Evolutionary conservation across 164 flowering plant species (phyloP).

Genomic region (Paratinospora sagittata): DNA sequence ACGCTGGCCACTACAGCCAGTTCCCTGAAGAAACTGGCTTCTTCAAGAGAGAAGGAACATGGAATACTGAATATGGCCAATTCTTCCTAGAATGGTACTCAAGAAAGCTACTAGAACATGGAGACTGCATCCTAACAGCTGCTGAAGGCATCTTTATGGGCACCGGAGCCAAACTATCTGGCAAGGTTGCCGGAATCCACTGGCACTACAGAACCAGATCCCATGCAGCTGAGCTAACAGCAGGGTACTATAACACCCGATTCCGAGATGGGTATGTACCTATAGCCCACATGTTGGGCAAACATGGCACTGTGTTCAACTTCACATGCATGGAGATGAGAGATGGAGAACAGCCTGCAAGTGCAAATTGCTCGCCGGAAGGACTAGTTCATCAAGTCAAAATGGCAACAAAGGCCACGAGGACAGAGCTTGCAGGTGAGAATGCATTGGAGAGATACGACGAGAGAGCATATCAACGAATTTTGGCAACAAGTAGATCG

Average conservation of each 20-base stretch:
- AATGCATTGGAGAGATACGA: slow-evolving; percentile 92
- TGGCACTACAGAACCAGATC: slow-evolving; percentile 87
- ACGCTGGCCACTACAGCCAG: slow-evolving; percentile 76
- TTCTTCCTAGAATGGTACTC: slow-evolving; percentile 89
- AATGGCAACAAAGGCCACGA: slow-evolving; percentile 49
- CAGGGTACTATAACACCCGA: slow-evolving; percentile 88
- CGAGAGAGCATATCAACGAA: slow-evolving; percentile 52
- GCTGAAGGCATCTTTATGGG: slow-evolving; percentile 65
- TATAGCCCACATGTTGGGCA: slow-evolving; percentile 56
- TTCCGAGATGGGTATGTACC: slow-evolving; percentile 67
- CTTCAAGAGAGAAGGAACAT: slow-evolving; percentile 73
- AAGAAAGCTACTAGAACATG: slow-evolving; percentile 57
- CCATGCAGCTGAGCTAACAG: slow-evolving; percentile 90
- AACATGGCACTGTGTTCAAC: slow-evolving; percentile 59
- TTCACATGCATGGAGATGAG: slow-evolving; percentile 98
- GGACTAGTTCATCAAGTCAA: slow-evolving; percentile 74
- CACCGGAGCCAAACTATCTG: slow-evolving; percentile 74
- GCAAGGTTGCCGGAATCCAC: slow-evolving; percentile 87
- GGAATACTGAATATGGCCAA: slow-evolving; percentile 72
- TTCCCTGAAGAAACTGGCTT: slow-evolving; percentile 91
- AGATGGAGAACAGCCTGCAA: slow-evolving; percentile 65
- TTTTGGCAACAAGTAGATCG: slow-evolving; percentile 61
- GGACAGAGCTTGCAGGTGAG: slow-evolving; percentile 79
- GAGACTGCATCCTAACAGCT: slow-evolving; percentile 55
- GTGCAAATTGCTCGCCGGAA: slow-evolving; percentile 82